These are phyloP conservation scores for Pseudophaeomoniella oleicola DNA, from an alignment of 2,329 filamentous ascomycete species.

Conservation along the genomic window DNA sequence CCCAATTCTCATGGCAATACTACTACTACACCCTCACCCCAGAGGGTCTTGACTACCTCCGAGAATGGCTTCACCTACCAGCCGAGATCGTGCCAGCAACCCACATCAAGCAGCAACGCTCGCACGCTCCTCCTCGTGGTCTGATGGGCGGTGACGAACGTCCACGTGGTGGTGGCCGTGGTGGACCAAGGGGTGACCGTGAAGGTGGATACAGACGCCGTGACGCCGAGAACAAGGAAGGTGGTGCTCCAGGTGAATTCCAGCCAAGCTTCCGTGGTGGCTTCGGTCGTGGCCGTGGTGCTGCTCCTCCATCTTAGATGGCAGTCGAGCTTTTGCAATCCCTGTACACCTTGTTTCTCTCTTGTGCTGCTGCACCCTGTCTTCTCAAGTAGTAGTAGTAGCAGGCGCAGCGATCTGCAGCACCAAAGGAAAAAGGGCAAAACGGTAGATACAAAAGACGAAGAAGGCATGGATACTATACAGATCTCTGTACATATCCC, in stretches of 20 bases:
- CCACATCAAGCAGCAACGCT: slow-evolving; percentile 99
- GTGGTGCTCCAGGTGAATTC: slow-evolving; percentile 81
- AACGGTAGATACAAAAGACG: too few species aligned
- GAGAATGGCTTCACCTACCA: slow-evolving; percentile 99
- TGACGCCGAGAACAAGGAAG: slow-evolving; percentile 73
- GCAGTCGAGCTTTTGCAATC: too few species aligned
- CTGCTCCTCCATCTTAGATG: slow-evolving; percentile 38
- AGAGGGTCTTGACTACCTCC: slow-evolving; percentile 99
- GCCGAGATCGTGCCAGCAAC: slow-evolving; percentile 98
- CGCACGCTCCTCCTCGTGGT: slow-evolving; percentile 91
- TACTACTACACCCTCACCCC: slow-evolving; percentile 99
- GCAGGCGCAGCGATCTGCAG: too few species aligned
- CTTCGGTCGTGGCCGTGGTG: slow-evolving; percentile 76
- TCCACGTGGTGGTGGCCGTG: slow-evolving; percentile 74
- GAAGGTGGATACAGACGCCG: slow-evolving; percentile 88
- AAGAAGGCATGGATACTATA: too few species aligned
- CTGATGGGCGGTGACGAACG: slow-evolving; percentile 84
- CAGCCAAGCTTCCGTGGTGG: slow-evolving; percentile 86
- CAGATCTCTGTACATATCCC: too few species aligned
- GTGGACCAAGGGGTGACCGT: slow-evolving; percentile 61
- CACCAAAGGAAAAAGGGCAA: too few species aligned
- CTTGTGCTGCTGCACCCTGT: too few species aligned
- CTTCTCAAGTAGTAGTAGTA: too few species aligned
- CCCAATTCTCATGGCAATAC: slow-evolving; percentile 99
- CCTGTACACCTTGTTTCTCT: too few species aligned